phyloP scores from a whole-genome alignment of 371 early-diverging fungal genomes.

The Mortierella sp. region DNA sequence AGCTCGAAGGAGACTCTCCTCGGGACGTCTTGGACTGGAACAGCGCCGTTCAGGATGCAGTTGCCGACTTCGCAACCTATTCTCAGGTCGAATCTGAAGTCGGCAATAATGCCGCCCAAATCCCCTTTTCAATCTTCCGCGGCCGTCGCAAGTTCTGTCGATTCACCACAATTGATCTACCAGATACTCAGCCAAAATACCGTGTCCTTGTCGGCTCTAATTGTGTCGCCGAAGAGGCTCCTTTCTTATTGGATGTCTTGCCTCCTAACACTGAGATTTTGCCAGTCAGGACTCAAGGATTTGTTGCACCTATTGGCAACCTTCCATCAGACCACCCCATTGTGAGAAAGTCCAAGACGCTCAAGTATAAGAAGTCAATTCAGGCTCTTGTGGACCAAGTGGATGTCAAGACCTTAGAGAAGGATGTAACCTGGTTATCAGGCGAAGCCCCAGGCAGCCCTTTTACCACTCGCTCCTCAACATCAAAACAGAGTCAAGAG shows the following conservation, averaged over 20 bases:
- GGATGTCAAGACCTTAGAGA: conserved; percentile 34
- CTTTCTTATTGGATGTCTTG: conserved; percentile 31
- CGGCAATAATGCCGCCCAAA: conserved; percentile 6
- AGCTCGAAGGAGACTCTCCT: conserved; percentile 36
- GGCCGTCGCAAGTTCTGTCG: conserved; percentile 46
- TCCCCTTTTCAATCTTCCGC: conserved; percentile 26
- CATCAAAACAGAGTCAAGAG: conserved; percentile 46
- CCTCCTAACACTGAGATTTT: conserved; percentile 56
- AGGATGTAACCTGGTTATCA: conserved; percentile 58
- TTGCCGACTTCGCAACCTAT: conserved; percentile 25
- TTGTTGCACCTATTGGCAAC: conserved; percentile 18
- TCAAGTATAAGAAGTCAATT: conserved; percentile 34
- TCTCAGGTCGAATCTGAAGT: conserved; percentile 2
- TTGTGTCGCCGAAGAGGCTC: conserved; percentile 34
- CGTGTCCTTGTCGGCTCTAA: conserved; percentile 47
- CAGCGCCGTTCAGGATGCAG: conserved; percentile 28
- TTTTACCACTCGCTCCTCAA: conserved; percentile 52
- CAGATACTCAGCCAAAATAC: conserved; percentile 27
- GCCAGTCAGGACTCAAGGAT: conserved; percentile 46
- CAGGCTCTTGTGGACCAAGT: conserved; percentile 50
- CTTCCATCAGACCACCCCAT: conserved; percentile 52
- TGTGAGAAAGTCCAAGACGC: conserved; percentile 16
- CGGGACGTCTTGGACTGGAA: conserved; percentile 45
- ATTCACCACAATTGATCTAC: conserved; percentile 34
- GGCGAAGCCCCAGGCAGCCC: conserved; percentile 55